phyloP scores from a whole-genome alignment of 805 yeast genomes.

The Candida mattraensis region DNA sequence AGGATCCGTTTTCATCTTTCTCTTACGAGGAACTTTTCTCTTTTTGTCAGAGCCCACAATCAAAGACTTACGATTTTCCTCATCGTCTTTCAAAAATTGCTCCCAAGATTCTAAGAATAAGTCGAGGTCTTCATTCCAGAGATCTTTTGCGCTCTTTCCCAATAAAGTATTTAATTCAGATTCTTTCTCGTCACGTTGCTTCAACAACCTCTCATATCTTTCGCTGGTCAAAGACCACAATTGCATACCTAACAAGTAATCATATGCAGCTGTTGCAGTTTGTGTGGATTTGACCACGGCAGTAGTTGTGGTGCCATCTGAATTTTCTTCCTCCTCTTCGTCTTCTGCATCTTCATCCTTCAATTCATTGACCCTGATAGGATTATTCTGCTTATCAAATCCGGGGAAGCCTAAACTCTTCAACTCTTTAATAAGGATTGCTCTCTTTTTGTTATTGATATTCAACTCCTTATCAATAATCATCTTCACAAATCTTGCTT shows the following conservation, averaged over 20 bases:
- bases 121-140: slow-evolving; percentile 86
- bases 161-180: slow-evolving; percentile 65
- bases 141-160: slow-evolving; percentile 73
- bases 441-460: slow-evolving; percentile 74
- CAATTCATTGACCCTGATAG: slow-evolving; percentile 41
- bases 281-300: slow-evolving; percentile 41
- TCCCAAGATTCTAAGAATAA: slow-evolving; percentile 67
- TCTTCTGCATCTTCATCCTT: slow-evolving; percentile 43
- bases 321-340: slow-evolving; percentile 36
- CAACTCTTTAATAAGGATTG: slow-evolving; percentile 61
- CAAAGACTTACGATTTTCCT: slow-evolving; percentile 52
- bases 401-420: slow-evolving; percentile 68
- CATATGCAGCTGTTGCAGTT: slow-evolving; percentile 66
- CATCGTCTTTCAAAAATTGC: slow-evolving; percentile 64
- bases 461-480: slow-evolving; percentile 73
- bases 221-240: slow-evolving; percentile 92
- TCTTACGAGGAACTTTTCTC: slow-evolving; percentile 35
- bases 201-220: slow-evolving; percentile 75
- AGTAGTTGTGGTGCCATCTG: slow-evolving; percentile 40
- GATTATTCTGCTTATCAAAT: slow-evolving; percentile 68
- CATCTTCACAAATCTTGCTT: slow-evolving; percentile 88
- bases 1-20: slow-evolving; percentile 26
- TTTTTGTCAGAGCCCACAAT: slow-evolving; percentile 46
- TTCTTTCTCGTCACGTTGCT: slow-evolving; percentile 72
- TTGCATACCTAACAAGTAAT: slow-evolving; percentile 87